Evolutionary conservation across 1,284 basidiomycete genomes (phyloP).

Genomic region (Trichosporon faecale): DNA sequence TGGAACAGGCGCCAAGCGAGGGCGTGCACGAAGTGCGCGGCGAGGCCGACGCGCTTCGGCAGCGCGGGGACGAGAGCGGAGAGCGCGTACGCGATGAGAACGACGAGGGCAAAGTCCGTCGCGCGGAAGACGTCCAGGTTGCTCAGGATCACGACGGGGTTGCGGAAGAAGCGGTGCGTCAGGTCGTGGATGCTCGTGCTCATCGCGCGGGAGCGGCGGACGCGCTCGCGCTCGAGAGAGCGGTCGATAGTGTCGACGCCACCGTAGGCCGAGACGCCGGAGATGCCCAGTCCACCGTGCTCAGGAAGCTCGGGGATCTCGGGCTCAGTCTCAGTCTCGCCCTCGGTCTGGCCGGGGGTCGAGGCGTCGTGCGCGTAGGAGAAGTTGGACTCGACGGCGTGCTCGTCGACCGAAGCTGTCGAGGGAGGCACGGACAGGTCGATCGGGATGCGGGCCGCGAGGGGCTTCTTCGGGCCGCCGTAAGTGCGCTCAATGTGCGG

Average conservation of each 20-base stretch:
- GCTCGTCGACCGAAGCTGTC: constrained; percentile 3
- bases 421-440: constrained; percentile 18
- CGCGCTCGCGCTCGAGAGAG: background rate
- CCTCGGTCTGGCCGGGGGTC: constrained; percentile 69
- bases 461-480: constrained; percentile 73
- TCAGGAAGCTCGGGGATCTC: constrained; percentile 42
- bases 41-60: constrained; percentile 53
- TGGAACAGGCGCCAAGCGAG: constrained; percentile 84
- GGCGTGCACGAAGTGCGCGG: constrained; percentile 75
- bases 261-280: background rate
- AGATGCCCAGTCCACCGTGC: constrained; percentile 6
- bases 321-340: constrained; percentile 66
- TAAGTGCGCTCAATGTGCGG: constrained; percentile 94
- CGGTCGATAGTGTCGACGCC: constrained; percentile 8
- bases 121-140: constrained; percentile 80
- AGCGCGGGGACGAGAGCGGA: constrained; percentile 54
- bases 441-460: constrained; percentile 76
- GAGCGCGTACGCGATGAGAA: constrained; percentile 61
- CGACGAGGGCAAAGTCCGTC: constrained; percentile 64
- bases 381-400: constrained; percentile 14
- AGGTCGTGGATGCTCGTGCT: constrained; percentile 77
- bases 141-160: constrained; percentile 75
- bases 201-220: constrained; percentile 28
- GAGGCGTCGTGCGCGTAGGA: constrained; percentile 20
- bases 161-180: constrained; percentile 82